These are phyloP conservation scores for Rauvolfia tetraphylla DNA, from an alignment of 257 asterid species.

Conservation along the genomic window DNA sequence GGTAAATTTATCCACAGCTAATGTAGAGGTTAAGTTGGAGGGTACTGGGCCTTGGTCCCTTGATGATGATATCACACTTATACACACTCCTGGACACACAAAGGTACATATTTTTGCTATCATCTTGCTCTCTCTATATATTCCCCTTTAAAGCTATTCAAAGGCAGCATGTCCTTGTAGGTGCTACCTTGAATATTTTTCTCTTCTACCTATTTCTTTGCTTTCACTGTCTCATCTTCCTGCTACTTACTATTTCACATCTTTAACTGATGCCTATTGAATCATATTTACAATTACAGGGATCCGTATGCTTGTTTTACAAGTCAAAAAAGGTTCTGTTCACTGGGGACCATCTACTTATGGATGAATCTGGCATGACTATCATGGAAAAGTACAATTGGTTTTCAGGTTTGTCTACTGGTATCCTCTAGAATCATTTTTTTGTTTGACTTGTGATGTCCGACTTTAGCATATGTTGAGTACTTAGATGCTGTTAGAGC, in stretches of 20 bases:
- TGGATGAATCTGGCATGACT: constrained; percentile 47
- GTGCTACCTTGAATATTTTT: neutral
- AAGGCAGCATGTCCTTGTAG: neutral
- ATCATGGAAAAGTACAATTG: constrained; percentile 47
- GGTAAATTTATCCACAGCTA: constrained; percentile 49
- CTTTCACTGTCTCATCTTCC: neutral
- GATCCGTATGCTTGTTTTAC: constrained; percentile 62
- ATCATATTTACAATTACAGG: constrained; percentile 38
- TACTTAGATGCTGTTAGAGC: neutral
- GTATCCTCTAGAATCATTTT: neutral
- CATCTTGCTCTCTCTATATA: neutral
- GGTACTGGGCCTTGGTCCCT: constrained; percentile 66
- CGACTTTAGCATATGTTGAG: neutral
- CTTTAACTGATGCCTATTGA: neutral
- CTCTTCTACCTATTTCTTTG: neutral
- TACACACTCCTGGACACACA: constrained; percentile 72
- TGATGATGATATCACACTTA: constrained; percentile 47
- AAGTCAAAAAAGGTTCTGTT: constrained; percentile 50
- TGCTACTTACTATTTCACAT: neutral
- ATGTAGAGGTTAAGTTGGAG: constrained; percentile 59
- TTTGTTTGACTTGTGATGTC: neutral
- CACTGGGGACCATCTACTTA: constrained; percentile 64
- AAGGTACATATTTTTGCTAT: neutral
- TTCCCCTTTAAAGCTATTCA: neutral
- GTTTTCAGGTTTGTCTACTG: constrained; percentile 45